Base-by-base conservation (phyloP, 495 filamentous ascomycete species). In the Trichoderma erinaceum region DNA sequence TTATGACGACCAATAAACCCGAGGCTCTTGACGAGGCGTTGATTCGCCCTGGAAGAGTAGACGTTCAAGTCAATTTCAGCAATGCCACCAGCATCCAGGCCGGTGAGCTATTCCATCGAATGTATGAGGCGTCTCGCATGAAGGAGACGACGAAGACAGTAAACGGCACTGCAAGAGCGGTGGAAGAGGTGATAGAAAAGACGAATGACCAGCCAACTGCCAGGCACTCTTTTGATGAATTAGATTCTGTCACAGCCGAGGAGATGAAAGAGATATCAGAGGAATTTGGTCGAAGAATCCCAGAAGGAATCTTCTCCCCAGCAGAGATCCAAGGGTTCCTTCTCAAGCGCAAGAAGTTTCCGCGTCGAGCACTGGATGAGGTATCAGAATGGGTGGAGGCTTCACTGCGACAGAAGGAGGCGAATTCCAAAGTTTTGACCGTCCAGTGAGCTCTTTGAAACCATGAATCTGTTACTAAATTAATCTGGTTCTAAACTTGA, bases 1-100 rank as follows among this genome's bases (percentile, higher is more conserved):
- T 95, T 77, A 92, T 95, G 88, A 95, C 92, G 0, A 93, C 90
- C 27, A 96, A 96, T 75, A 83, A 88, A 67, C 88, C 87, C 1
- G 89, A 93, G 69, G 81, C 83, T 21, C 82, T 96, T 3, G 91
- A 95, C 74, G 79, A 85, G 3, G 92, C 92, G 1, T 81, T 96
- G 15, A 87, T 92, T 68, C 85, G 92, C 1, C 89, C 90, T 0
- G 91, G 90, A 2, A 83, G 92, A 4, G 85, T 93, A 6, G 92
- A 96, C 71, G 80, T 90, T 70, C 84, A 90, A 72, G 85, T 94
- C 7, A 74, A 80, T 46, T 93, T 95, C 73, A 81, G 84, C 15
- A 87, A 88, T 56, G 86, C 91, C 2, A 89, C 82, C 3, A 75
- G 77, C 15, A 73, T 75, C 6, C 88, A 92, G 68, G 87, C 89